A percentile compares a stretch with the other conserved stretches of the same genome.
Evolutionary conservation across 2,329 filamentous ascomycete genomes (phyloP).

Genomic region (Xylariaceae sp.): DNA sequence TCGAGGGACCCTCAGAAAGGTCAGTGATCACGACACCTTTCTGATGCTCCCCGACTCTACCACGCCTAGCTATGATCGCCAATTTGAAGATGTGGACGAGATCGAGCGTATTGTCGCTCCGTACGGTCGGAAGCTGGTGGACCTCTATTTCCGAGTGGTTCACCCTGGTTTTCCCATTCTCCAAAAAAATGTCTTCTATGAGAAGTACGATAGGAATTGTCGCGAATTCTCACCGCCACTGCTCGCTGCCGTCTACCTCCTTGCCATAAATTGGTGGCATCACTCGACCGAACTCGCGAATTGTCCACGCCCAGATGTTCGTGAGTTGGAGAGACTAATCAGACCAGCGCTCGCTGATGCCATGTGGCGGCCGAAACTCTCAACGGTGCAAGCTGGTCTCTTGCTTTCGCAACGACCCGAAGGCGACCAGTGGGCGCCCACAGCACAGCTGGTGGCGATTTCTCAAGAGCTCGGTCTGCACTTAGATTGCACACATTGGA

Average conservation of each 20-base stretch:
- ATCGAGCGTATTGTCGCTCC: conserved; percentile 73
- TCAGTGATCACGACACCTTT: conserved; percentile 74
- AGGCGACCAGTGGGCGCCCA: conserved; percentile 77
- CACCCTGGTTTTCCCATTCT: conserved; percentile 80
- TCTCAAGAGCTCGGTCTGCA: conserved; percentile 85
- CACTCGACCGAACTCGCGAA: conserved; percentile 63
- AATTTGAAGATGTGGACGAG: conserved; percentile 62
- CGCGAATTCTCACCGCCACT: conserved; percentile 72
- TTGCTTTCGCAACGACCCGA: conserved; percentile 71
- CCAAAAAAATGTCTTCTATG: conserved; percentile 74
- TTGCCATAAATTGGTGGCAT: conserved; percentile 87
- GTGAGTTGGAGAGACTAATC: conserved; percentile 68
- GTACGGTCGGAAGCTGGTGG: conserved; percentile 71
- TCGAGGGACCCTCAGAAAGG: conserved; percentile 65
- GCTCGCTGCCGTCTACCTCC: conserved; percentile 75
- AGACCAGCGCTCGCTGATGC: conserved; percentile 69
- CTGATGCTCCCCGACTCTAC: conserved; percentile 71
- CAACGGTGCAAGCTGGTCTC: conserved; percentile 72
- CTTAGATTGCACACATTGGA: conserved; percentile 81
- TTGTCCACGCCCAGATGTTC: conserved; percentile 66
- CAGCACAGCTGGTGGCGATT: conserved; percentile 80
- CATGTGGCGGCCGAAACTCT: conserved; percentile 77
- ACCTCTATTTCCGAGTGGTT: conserved; percentile 76
- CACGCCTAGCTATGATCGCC: conserved; percentile 68
- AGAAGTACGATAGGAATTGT: conserved; percentile 70